Percentiles rank a stretch among this genome's conserved stretches.
These are phyloP conservation scores for Aspergillus steynii DNA, from an alignment of 495 filamentous ascomycete genomes.

Conservation along the genomic window DNA sequence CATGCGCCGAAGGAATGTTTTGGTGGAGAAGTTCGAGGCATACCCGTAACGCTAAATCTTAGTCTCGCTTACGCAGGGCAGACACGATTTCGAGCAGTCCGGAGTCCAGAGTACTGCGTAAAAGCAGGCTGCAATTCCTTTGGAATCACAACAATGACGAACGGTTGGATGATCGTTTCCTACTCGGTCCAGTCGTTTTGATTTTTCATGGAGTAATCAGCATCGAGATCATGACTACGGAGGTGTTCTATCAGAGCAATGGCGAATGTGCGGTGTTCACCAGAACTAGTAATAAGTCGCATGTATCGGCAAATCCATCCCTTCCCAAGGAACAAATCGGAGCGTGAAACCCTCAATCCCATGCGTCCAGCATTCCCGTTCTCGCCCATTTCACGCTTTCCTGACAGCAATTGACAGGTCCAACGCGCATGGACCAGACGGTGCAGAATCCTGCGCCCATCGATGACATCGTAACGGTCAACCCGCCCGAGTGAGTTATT, in stretches of 20 bases:
- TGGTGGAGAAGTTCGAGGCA: neutral
- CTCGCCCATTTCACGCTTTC: neutral
- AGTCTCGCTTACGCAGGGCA: neutral
- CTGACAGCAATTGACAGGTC: conserved; percentile 18
- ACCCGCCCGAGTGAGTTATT: conserved; percentile 11
- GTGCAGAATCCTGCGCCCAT: conserved; percentile 10
- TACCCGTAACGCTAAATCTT: neutral
- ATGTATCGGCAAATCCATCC: no score
- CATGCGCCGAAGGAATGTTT: neutral
- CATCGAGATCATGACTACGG: no score
- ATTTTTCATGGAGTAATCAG: no score
- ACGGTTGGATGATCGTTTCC: neutral
- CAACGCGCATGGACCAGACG: conserved; percentile 11
- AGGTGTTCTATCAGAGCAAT: no score
- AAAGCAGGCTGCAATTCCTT: neutral
- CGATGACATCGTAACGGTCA: conserved; percentile 11
- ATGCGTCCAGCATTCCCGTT: neutral
- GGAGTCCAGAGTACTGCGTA: no score
- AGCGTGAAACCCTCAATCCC: neutral
- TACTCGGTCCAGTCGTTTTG: no score
- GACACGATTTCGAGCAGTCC: neutral
- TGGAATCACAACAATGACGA: neutral
- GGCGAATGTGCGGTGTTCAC: no score
- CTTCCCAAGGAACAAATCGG: neutral
- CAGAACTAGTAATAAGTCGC: no score